These are phyloP conservation scores for Aspergillus olivimuriae DNA, from an alignment of 495 filamentous ascomycete species.

Conservation along the genomic window DNA sequence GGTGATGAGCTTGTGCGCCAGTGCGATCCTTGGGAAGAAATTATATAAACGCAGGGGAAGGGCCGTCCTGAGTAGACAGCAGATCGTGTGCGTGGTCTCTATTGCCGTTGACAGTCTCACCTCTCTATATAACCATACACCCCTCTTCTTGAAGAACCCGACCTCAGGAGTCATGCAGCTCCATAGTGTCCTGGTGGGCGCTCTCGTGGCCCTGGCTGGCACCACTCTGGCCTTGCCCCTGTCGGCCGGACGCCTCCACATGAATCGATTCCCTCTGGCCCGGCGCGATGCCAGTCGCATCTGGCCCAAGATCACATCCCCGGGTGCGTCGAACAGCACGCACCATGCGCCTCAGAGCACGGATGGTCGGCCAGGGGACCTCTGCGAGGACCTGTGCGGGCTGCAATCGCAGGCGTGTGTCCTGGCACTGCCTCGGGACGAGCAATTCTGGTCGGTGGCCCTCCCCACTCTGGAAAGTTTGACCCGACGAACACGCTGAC, in stretches of 20 bases:
- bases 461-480: not conserved
- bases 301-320: constrained; percentile 5
- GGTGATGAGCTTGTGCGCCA: no score
- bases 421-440: constrained; percentile 22
- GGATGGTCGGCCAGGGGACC: not conserved
- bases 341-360: constrained; percentile 9
- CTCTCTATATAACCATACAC: no score
- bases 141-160: no score
- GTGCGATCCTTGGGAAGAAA: no score
- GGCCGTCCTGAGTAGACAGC: no score
- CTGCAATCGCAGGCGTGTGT: constrained; percentile 21
- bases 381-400: constrained; percentile 24
- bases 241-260: not conserved
- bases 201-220: no score
- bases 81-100: no score
- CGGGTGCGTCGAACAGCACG: constrained; percentile 5
- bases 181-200: no score
- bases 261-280: no score
- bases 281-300: not conserved
- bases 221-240: not conserved
- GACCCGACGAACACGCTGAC: not conserved
- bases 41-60: no score
- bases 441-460: constrained; percentile 22
- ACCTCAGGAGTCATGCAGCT: no score
- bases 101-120: no score